Evolutionary conservation across 208 protist species (phyloP).

Genomic region (Trypanosoma melophagium): DNA sequence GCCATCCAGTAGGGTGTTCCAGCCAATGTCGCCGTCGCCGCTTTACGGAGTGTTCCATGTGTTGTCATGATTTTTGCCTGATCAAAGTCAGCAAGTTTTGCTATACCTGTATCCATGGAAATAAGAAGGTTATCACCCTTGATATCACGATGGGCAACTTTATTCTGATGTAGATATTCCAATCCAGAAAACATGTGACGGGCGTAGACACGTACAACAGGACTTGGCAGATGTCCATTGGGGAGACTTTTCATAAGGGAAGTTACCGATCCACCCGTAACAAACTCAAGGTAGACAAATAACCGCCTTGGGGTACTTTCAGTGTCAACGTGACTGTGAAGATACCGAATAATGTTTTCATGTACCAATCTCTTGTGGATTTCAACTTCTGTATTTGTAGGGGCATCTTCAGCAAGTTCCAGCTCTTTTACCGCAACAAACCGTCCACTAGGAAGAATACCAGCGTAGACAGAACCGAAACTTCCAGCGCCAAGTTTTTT

Average conservation of each 20-base stretch:
- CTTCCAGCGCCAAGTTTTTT: conserved; percentile 90
- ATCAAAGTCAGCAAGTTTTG: conserved; percentile 98
- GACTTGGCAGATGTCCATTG: conserved; percentile 66
- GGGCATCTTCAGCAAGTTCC: conserved; percentile 80
- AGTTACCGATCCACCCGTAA: conserved; percentile 89
- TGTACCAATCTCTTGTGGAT: conserved; percentile 90
- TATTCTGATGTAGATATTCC: conserved; percentile 85
- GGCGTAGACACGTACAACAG: conserved; percentile 80
- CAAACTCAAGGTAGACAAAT: conserved; percentile 92
- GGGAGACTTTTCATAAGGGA: conserved; percentile 88
- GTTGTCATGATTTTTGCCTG: conserved; percentile 94
- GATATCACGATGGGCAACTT: conserved; percentile 90
- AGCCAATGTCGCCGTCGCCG: conserved; percentile 83
- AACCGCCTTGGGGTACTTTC: conserved; percentile 82
- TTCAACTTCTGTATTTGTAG: conserved; percentile 86
- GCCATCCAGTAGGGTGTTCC: conserved; percentile 93
- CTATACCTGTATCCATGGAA: conserved; percentile 91
- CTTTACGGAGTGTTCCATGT: conserved; percentile 77
- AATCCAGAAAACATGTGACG: conserved; percentile 88
- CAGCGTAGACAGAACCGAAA: conserved; percentile 88
- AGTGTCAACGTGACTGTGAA: conserved; percentile 80
- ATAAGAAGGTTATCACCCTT: conserved; percentile 93
- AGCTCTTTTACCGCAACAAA: conserved; percentile 91
- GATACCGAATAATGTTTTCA: conserved; percentile 91
- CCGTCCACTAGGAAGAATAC: conserved; percentile 80